Evolutionary conservation across 306 rosid species (phyloP), one percentile per base, ranked within the genome.

Genomic region (Sesbania bispinosa): DNA sequence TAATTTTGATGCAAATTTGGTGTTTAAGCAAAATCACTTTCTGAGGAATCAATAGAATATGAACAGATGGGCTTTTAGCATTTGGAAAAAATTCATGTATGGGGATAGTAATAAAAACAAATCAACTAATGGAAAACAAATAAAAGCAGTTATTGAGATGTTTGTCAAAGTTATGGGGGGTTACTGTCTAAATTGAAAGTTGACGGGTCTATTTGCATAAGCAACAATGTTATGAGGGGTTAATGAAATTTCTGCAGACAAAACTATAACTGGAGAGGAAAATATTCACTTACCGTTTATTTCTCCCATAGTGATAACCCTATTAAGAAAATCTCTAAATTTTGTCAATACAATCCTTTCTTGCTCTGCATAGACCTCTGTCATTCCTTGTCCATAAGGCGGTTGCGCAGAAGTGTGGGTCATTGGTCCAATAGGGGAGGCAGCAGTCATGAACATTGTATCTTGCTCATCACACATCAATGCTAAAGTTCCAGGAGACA

Each of bases 401-500:
- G 80, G 59, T 60, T 82, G 96, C 6, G 83, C 77, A 80, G 96
- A 86, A 23, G 86, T 73, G 83, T 79, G 92, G 10, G 84, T 69
- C 71, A 72, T 71, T 69, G 89, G 36, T 43, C 93, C 85, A 84
- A 64, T 81, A 47, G 95, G 88, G 54, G 96, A 83, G 74, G 93
- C 82, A 48, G 92, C 70, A 51, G 93, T 79, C 96, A 91, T 89
- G 83, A 95, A 92, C 87, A 94, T 86, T 32, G 96, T 78, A 75
- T 95, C 99, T 86, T 85, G 87, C 84, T 95, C 99, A 57, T 95
- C 96, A 36, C 99, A 95, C 99, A 95, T 91, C 85, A 95, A 92
- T 47, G 99, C 97, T 86, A 95, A 86, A 45, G 99, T 95, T 67
- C 93, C 97, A 20, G 99, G 99, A 81, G 99, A 95, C 96, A 95